Conservation (phyloP, 2,329 filamentous ascomycete species). For the Lecanicillium sp. region DNA sequence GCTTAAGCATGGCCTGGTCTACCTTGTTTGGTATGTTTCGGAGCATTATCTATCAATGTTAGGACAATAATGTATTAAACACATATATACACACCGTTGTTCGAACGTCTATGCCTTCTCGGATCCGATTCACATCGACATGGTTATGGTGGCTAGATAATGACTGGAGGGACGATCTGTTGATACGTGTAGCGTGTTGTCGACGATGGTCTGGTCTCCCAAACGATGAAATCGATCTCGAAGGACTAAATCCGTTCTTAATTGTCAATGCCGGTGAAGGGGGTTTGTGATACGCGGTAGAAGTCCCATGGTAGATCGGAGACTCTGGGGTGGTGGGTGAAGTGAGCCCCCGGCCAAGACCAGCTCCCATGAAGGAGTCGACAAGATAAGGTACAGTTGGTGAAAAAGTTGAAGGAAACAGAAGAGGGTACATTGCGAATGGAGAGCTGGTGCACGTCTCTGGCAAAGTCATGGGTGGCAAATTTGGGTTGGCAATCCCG, state of each 20-base stretch:
- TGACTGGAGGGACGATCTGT: slow-evolving; percentile 38
- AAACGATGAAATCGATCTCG: slow-evolving; percentile 26
- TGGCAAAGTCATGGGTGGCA: slow-evolving; percentile 6
- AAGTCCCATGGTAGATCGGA: slow-evolving; percentile 21
- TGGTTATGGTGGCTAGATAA: slow-evolving; percentile 50
- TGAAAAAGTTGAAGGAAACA: slow-evolving; percentile 22
- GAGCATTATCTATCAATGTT: slow-evolving; percentile 66
- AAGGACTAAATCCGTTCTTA: slow-evolving; percentile 31
- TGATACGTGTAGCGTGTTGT: slow-evolving; percentile 39
- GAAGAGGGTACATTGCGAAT: slow-evolving; percentile 24
- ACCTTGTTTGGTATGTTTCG: slow-evolving; percentile 93
- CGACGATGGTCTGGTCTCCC: slow-evolving; percentile 34
- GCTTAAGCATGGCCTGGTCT: slow-evolving; percentile 68
- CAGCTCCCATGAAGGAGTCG: slow-evolving; percentile 15
- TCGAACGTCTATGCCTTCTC: slow-evolving; percentile 61
- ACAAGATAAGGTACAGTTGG: slow-evolving; percentile 20
- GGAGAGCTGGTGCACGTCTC: slow-evolving; percentile 16
- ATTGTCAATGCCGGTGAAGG: slow-evolving; percentile 25
- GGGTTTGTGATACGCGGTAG: slow-evolving; percentile 21
- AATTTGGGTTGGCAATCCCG: slow-evolving; percentile 3
- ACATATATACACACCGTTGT: slow-evolving; percentile 60
- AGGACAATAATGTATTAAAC: too few species aligned
- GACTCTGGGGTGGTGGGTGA: slow-evolving; percentile 21
- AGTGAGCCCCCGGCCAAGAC: slow-evolving; percentile 10
- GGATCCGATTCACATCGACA: slow-evolving; percentile 53